Evolutionary conservation across 2,329 filamentous ascomycete species (phyloP).

Genomic region (Ilyonectria destructans): DNA sequence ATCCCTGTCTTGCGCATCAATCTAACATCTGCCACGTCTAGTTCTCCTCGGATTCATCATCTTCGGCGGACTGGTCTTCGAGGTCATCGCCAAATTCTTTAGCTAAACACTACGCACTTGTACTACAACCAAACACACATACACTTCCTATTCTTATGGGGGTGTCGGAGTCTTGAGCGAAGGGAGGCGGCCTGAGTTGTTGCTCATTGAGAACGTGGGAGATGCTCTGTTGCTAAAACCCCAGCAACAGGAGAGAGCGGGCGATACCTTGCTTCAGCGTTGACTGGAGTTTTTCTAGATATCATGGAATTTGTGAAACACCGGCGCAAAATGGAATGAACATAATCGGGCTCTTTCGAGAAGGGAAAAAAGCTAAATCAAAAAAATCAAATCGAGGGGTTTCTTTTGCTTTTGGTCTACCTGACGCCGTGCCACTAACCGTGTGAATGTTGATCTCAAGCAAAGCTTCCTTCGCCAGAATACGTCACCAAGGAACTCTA

Average conservation of each 20-base stretch:
- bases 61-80: slow-evolving; percentile 74
- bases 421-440: slow-evolving; percentile 48
- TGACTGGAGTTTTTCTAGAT: slow-evolving; percentile 39
- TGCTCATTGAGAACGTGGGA: slow-evolving; percentile 24
- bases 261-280: slow-evolving; percentile 39
- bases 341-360: slow-evolving; percentile 37
- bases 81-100: slow-evolving; percentile 71
- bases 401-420: slow-evolving; percentile 48
- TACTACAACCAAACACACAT: slow-evolving; percentile 22
- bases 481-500: slow-evolving; percentile 47
- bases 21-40: slow-evolving; percentile 48
- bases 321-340: slow-evolving; percentile 50
- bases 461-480: slow-evolving; percentile 16
- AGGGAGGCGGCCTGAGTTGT: slow-evolving; percentile 19
- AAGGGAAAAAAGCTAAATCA: slow-evolving; percentile 8
- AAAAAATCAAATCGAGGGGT: slow-evolving; percentile 33
- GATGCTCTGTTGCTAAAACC: slow-evolving; percentile 10
- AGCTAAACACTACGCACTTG: slow-evolving; percentile 42
- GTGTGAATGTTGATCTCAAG: slow-evolving; percentile 32
- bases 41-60: slow-evolving; percentile 73
- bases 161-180: slow-evolving; percentile 23
- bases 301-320: slow-evolving; percentile 48
- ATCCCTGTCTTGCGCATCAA: neutral
- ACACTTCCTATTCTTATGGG: slow-evolving; percentile 27
- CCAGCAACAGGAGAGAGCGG: slow-evolving; percentile 25